Evolutionary conservation across 2,329 filamentous ascomycete species (phyloP), one percentile per base, ranked within the genome.

Genomic region (Penicillium polonicum): DNA sequence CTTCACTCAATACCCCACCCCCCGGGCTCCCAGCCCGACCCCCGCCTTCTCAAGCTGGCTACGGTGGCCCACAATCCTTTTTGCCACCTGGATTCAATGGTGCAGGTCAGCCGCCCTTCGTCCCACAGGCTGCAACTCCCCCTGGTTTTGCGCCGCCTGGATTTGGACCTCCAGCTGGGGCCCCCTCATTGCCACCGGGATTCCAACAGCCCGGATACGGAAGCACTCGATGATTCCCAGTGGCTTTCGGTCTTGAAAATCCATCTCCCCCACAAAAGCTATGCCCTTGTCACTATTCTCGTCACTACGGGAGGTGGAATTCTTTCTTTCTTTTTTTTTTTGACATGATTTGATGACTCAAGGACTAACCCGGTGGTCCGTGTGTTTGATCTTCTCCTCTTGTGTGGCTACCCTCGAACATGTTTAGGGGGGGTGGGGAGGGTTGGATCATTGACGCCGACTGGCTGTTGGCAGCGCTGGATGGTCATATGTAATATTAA

Each of bases 11-110:
- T 42, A 76, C 76, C 33, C 77, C 78, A 10, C 79, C 79, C 15
- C 78, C 82, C 8, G 83, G 82, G 29, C 72, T 87, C 27, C 88
- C 88, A 39, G 86, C 88, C 57, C 79, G 88, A 39, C 88, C 88
- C n/a, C 88, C 88, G 4, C 86, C 86, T 19, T 85, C 82, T 17
- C 85, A 88, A 67, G 85, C 79, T 49, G 86, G 86, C 2, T 89
- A 88, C 69, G 88, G 87, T 42, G 88, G 88, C 10, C 87, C 75
- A 43, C 70, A 76, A 60, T 64, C 73, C 15, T 78, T 80, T 60
- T 51, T 72, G 19, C 75, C 74, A 31, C 72, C 70, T 49, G 74
- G 71, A 50, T 79, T 76, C 57, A 73, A 67, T 60, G 70, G 65
- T 46, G 50, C 69, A n/a, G 58, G 66, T 33, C 70, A 71, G 50